A percentile compares a stretch with the other conserved stretches of the same genome.
Conservation (phyloP, 805 yeast genomes). For the Yarrowia sp. region DNA sequence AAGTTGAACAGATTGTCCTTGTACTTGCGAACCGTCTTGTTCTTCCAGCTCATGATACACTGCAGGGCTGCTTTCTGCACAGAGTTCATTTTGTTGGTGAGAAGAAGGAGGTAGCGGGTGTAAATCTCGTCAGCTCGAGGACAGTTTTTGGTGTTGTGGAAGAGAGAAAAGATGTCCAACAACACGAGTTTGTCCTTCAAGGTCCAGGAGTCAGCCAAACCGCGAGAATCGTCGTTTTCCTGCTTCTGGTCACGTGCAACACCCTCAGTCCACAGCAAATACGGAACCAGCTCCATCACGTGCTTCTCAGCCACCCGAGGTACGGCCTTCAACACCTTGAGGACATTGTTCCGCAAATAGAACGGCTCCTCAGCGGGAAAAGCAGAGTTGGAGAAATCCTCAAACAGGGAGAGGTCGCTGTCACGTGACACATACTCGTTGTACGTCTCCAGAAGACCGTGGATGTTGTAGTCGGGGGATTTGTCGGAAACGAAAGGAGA, state of each 20-base stretch:
- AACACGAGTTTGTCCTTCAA: constrained; percentile 52
- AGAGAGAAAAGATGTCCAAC: constrained; percentile 66
- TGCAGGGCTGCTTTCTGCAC: constrained; percentile 77
- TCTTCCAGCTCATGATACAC: constrained; percentile 70
- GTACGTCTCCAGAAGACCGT: not conserved
- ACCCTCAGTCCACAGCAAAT: constrained; percentile 56
- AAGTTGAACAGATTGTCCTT: constrained; percentile 74
- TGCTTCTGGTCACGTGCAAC: constrained; percentile 40
- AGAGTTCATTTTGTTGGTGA: constrained; percentile 66
- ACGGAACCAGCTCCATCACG: constrained; percentile 63
- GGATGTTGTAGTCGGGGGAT: constrained; percentile 6
- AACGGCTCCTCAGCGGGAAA: constrained; percentile 27
- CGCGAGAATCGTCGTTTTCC: not conserved
- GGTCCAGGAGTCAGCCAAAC: constrained; percentile 41
- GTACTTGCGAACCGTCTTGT: constrained; percentile 66
- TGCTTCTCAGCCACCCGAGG: constrained; percentile 75
- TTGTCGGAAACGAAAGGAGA: not conserved
- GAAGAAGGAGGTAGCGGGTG: constrained; percentile 58
- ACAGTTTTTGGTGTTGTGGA: constrained; percentile 67
- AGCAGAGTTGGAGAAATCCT: constrained; percentile 9
- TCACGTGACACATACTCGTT: not conserved
- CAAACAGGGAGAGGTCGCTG: not conserved
- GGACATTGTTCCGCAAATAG: constrained; percentile 57
- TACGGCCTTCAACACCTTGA: constrained; percentile 63
- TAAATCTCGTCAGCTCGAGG: constrained; percentile 61